Base-by-base conservation (phyloP, 2,329 filamentous ascomycete genomes). In the Colletotrichum spaethianum region DNA sequence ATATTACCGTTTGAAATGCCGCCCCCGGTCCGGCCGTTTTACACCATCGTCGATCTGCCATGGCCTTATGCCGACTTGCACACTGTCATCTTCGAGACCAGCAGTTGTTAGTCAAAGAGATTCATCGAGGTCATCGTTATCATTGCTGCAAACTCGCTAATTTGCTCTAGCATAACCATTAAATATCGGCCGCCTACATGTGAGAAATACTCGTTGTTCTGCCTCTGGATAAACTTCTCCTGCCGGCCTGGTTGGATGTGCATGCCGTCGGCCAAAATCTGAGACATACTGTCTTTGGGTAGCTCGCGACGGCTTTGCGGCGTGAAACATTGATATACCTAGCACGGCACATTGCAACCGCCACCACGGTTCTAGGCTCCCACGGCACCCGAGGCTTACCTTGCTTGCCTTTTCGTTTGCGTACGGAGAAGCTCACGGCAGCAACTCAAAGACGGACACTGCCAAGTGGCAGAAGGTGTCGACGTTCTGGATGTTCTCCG, bases 211-310 rank as follows among this genome's bases (percentile, higher is more conserved):
- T 36, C n/a, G 16, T 7, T 20, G 40, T 42, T n/a, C 36, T 28
- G 40, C 48, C 23, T 63, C 46, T 33, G 46, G 44, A 48, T 38
- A 69, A 44, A n/a, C 52, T 57, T 48, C 36, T 26, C 48, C 38
- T 36, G 57, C 57, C 36, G 33, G 56, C 50, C 31, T 42, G 26
- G 63, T 52, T 57, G 56, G 50, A 64, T 40, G 52, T 46, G 14
- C 52, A 46, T 50, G 53, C 65, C 59, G 44, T 72, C 65, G 53
- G 55, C 69, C 55, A 69, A 63, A 59, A 48, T 63, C 53, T 69
- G 52, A 64, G 60, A 72, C 60, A 72, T 36, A 59, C 59, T 38
- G 65, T 52, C 52, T 63, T 59, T 52, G 65, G 69, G 28, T 72
- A 63, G 59, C 59, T 60, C 9, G 33, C 36, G 52, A 55, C 52